These are phyloP conservation scores for Phalaenopsis equestris DNA, from an alignment of 106 monocot genomes.

Conservation along the genomic window DNA sequence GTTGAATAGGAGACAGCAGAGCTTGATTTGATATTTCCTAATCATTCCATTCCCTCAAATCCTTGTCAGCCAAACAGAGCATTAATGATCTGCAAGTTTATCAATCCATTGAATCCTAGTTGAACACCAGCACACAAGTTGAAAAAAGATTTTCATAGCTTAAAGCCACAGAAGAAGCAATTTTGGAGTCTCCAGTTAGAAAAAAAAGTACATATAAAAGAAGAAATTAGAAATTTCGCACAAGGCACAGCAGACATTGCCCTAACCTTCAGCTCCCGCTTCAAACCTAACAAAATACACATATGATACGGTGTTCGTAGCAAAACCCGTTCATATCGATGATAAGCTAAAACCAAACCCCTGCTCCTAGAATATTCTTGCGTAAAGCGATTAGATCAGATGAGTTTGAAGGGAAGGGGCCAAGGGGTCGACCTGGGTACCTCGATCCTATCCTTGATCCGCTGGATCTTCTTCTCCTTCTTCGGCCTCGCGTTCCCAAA, in stretches of 20 bases:
- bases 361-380: not conserved
- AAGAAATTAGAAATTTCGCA: not conserved
- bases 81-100: not conserved
- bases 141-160: not conserved
- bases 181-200: not conserved
- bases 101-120: not conserved
- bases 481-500: slow-evolving; percentile 80
- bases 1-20: not conserved
- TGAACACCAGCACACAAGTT: not conserved
- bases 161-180: not conserved
- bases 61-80: not conserved
- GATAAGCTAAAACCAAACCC: not conserved
- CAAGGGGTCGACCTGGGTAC: slow-evolving; percentile 91
- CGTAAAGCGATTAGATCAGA: slow-evolving; percentile 27
- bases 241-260: too few species aligned
- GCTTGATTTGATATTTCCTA: not conserved
- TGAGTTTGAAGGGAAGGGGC: slow-evolving; percentile 98
- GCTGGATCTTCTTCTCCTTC: slow-evolving; percentile 81
- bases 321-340: not conserved
- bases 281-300: not conserved
- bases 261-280: not conserved
- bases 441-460: slow-evolving; percentile 88
- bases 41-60: not conserved
- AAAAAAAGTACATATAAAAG: not conserved
- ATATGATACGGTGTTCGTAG: not conserved